Evolutionary conservation across 192 early-diverging fungal genomes (phyloP).

Genomic region (Coemansia sp.): DNA sequence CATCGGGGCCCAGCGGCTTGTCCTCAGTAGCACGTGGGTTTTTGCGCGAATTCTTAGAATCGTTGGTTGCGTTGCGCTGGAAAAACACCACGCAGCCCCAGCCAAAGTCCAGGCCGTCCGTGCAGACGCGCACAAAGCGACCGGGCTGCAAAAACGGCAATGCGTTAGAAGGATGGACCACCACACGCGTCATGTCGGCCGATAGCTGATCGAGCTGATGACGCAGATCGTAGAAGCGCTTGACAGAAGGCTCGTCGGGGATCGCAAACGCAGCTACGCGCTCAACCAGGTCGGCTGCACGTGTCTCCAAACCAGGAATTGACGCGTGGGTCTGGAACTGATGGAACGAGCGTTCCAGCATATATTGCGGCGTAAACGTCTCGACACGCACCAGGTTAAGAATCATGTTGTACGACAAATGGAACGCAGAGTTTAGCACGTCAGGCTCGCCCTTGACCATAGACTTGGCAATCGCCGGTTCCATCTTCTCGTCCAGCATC

Average conservation of each 20-base stretch:
- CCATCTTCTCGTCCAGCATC: conserved; percentile 96
- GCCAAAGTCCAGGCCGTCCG: conserved; percentile 77
- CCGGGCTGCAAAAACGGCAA: conserved; percentile 86
- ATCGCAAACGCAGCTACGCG: conserved; percentile 37
- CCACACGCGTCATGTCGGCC: conserved; percentile 70
- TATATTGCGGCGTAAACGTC: conserved; percentile 88
- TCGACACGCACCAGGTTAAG: conserved; percentile 94
- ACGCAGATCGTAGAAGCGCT: conserved; percentile 76
- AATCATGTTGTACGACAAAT: conserved; percentile 96
- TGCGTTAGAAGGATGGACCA: conserved; percentile 81
- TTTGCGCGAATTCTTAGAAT: conserved; percentile 14
- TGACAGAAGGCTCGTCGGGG: conserved; percentile 69
- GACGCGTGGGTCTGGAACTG: conserved; percentile 88
- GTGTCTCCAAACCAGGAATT: conserved; percentile 72
- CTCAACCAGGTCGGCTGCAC: conserved; percentile 46
- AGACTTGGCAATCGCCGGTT: conserved; percentile 83
- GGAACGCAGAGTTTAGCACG: conserved; percentile 92
- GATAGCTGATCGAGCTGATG: conserved; percentile 66
- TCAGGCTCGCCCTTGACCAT: conserved; percentile 90
- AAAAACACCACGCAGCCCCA: conserved; percentile 88
- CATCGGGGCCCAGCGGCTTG: conserved; percentile 47
- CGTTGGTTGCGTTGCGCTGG: conserved; percentile 55
- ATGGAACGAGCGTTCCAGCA: conserved; percentile 89
- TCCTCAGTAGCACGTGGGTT: conserved; percentile 39
- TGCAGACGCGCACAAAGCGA: conserved; percentile 68